Conservation (phyloP, 2,329 filamentous ascomycete genomes). For the Chaetomiaceae sp. region DNA sequence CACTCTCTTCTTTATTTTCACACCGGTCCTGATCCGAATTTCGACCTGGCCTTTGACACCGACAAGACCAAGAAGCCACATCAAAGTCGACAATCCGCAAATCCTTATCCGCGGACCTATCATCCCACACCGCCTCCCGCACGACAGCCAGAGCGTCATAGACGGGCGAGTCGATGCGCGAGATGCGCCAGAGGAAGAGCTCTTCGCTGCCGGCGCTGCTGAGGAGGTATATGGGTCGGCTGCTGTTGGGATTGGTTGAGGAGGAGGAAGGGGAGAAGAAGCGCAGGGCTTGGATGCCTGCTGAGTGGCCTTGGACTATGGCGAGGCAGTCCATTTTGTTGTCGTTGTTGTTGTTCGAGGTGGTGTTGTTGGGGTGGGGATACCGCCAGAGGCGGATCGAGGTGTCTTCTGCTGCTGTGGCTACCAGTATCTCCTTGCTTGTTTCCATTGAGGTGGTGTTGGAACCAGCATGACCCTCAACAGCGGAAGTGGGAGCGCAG, state of each 20-base stretch:
- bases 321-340: slow-evolving; percentile 47
- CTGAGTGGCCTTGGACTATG: slow-evolving; percentile 70
- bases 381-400: slow-evolving; percentile 68
- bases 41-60: no score
- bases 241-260: background rate
- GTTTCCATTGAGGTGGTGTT: background rate
- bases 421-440: slow-evolving; percentile 38
- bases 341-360: background rate
- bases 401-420: slow-evolving; percentile 69
- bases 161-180: slow-evolving; percentile 44
- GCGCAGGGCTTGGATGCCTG: slow-evolving; percentile 74
- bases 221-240: slow-evolving; percentile 63
- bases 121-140: slow-evolving; percentile 51
- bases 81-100: slow-evolving; percentile 80
- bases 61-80: slow-evolving; percentile 32
- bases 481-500: background rate
- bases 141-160: slow-evolving; percentile 50
- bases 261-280: slow-evolving; percentile 51
- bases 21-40: no score
- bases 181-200: slow-evolving; percentile 77
- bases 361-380: background rate
- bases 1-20: no score
- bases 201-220: slow-evolving; percentile 87
- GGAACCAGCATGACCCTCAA: no score
- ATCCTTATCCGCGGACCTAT: slow-evolving; percentile 55